These are phyloP conservation scores for Colletotrichum simmondsii DNA, from an alignment of 2,329 filamentous ascomycete genomes.

Conservation along the genomic window DNA sequence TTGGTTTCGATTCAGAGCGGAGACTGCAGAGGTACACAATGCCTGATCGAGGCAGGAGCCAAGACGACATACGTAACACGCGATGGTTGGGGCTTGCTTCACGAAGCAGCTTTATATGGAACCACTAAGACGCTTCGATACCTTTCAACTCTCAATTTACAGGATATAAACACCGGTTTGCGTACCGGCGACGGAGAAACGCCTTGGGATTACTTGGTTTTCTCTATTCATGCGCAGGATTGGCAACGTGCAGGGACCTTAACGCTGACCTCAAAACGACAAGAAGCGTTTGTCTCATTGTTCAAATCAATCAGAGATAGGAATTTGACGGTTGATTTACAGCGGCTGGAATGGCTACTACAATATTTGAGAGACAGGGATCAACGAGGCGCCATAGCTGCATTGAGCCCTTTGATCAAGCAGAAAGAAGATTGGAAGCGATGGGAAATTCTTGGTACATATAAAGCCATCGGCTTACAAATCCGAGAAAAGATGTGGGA, in stretches of 20 bases:
- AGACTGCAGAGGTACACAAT: fast-evolving
- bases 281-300: background rate
- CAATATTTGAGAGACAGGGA: background rate
- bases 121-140: fast-evolving
- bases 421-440: slow-evolving; percentile 1
- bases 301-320: background rate
- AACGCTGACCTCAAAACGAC: background rate
- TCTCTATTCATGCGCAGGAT: fast-evolving
- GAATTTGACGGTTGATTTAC: background rate
- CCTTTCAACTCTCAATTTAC: background rate
- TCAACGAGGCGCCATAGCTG: background rate
- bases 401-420: background rate
- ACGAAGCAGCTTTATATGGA: fast-evolving
- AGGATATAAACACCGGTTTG: fast-evolving
- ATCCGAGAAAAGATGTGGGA: slow-evolving; percentile 15
- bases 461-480: slow-evolving; percentile 11
- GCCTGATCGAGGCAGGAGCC: background rate
- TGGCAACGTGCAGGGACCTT: fast-evolving
- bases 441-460: background rate
- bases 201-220: background rate
- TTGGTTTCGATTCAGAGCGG: fast-evolving
- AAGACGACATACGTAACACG: fast-evolving
- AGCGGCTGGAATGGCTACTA: background rate
- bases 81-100: background rate
- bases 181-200: fast-evolving